Evolutionary conservation across 768 basidiomycete genomes (phyloP).

Genomic region (Phallus indusiatus): DNA sequence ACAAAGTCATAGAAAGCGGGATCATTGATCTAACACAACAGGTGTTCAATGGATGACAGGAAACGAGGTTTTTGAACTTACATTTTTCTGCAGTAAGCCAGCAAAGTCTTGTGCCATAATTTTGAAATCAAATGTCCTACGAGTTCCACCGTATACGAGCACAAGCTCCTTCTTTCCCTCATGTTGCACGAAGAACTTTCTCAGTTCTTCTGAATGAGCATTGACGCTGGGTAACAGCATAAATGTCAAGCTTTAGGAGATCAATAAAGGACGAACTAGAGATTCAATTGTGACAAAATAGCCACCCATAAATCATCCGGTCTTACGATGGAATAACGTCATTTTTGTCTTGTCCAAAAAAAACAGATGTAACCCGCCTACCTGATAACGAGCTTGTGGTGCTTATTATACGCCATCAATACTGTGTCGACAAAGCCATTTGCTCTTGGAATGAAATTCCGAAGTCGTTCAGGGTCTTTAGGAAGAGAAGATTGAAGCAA

Average conservation of each 20-base stretch:
- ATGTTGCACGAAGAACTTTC: constrained; percentile 26
- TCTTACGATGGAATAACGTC: not conserved
- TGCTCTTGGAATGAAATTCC: constrained; percentile 3
- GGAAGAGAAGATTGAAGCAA: constrained; percentile 23
- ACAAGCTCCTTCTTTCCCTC: constrained; percentile 24
- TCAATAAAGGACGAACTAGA: constrained; percentile 14
- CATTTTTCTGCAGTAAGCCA: constrained; percentile 1
- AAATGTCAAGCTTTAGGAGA: not conserved
- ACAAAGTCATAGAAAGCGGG: constrained; percentile 30
- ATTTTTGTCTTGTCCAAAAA: not conserved
- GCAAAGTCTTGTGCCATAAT: constrained; percentile 16
- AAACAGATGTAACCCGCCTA: not conserved
- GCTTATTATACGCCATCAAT: constrained; percentile 25
- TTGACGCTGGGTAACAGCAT: constrained; percentile 10
- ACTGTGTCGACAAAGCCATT: constrained; percentile 28
- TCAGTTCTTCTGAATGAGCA: constrained; percentile 23
- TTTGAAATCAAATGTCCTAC: constrained; percentile 24
- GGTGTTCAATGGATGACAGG: not conserved
- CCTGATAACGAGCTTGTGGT: constrained; percentile 31
- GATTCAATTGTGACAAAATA: constrained; percentile 30
- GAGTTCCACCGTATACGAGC: constrained; percentile 14
- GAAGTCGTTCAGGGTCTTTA: not conserved
- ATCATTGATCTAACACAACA: constrained; percentile 9
- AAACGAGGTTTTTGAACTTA: not conserved
- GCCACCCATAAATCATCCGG: constrained; percentile 44